These are phyloP conservation scores for Hortiboletus campestris DNA, from an alignment of 768 basidiomycete genomes.

Conservation along the genomic window DNA sequence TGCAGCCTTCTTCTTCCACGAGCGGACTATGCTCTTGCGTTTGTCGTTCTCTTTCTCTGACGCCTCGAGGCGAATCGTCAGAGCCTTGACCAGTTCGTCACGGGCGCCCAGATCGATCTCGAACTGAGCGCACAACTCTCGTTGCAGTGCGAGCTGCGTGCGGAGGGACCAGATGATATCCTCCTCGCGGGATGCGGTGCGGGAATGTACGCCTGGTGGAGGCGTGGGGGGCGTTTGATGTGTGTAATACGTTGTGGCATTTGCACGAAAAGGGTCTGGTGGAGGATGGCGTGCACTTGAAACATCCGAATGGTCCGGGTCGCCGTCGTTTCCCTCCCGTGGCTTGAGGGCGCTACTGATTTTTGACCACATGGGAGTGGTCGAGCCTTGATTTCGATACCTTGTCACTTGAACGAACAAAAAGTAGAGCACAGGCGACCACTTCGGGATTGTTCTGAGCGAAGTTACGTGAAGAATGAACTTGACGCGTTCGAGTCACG, in stretches of 20 bases:
- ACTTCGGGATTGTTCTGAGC: too few species aligned
- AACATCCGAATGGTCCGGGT: slow-evolving; percentile 16
- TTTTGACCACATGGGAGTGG: slow-evolving; percentile 57
- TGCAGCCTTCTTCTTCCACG: slow-evolving; percentile 75
- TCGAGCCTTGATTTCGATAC: background rate
- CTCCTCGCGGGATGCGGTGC: slow-evolving; percentile 69
- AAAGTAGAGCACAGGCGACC: background rate
- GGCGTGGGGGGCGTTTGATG: slow-evolving; percentile 71
- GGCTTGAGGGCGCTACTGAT: slow-evolving; percentile 54
- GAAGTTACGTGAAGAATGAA: slow-evolving; percentile 30
- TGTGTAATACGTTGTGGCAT: slow-evolving; percentile 75
- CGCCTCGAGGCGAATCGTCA: slow-evolving; percentile 52
- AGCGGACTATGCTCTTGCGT: slow-evolving; percentile 49
- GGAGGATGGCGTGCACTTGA: slow-evolving; percentile 38
- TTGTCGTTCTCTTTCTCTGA: slow-evolving; percentile 64
- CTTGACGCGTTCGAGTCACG: slow-evolving; percentile 28
- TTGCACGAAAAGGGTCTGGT: slow-evolving; percentile 72
- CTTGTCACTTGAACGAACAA: background rate
- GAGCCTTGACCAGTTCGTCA: slow-evolving; percentile 66
- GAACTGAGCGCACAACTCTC: slow-evolving; percentile 72
- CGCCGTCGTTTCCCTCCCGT: slow-evolving; percentile 28
- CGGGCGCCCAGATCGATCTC: slow-evolving; percentile 71
- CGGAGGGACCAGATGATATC: slow-evolving; percentile 69
- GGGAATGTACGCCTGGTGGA: slow-evolving; percentile 47
- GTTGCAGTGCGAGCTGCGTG: slow-evolving; percentile 72